Conservation (phyloP, 345 rosid genomes). For the Turnera subulata region DNA sequence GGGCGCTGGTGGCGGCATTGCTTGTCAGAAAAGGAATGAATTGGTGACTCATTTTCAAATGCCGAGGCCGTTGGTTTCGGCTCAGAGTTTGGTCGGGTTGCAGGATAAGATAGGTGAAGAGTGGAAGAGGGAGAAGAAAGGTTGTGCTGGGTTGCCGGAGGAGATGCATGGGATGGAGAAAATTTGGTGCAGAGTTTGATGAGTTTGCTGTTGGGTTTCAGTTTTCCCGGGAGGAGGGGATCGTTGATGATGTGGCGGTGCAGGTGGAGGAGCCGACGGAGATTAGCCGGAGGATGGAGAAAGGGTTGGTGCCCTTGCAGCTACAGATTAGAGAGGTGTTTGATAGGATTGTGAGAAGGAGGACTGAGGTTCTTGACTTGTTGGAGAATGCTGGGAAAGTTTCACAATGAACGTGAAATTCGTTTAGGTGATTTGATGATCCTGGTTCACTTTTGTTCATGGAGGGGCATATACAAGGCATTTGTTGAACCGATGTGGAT, state of each 20-base stretch:
- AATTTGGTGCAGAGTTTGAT: constrained; percentile 51
- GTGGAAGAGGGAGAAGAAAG: constrained; percentile 98
- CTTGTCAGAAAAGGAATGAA: constrained; percentile 89
- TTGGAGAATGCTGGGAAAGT: constrained; percentile 56
- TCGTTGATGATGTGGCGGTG: constrained; percentile 43
- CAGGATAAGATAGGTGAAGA: constrained; percentile 90
- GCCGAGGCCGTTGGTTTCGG: constrained; percentile 72
- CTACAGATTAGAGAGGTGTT: constrained; percentile 88
- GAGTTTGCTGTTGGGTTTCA: constrained; percentile 70
- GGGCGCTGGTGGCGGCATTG: constrained; percentile 88
- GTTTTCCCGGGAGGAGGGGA: constrained; percentile 64
- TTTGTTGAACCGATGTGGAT: constrained; percentile 16
- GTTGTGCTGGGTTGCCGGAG: constrained; percentile 65
- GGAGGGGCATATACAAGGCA: no score
- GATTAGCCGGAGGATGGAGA: constrained; percentile 70
- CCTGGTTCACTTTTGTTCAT: background rate
- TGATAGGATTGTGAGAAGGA: constrained; percentile 87
- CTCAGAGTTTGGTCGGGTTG: constrained; percentile 57
- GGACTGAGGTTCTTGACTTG: constrained; percentile 65
- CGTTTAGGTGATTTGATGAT: background rate
- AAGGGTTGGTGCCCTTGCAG: constrained; percentile 79
- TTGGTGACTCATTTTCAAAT: constrained; percentile 61
- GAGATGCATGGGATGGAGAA: constrained; percentile 88
- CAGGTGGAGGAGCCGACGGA: constrained; percentile 70
- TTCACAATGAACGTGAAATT: constrained; percentile 21